Conservation (phyloP, 192 early-diverging fungal species). For the Backusella tarrabulga region DNA sequence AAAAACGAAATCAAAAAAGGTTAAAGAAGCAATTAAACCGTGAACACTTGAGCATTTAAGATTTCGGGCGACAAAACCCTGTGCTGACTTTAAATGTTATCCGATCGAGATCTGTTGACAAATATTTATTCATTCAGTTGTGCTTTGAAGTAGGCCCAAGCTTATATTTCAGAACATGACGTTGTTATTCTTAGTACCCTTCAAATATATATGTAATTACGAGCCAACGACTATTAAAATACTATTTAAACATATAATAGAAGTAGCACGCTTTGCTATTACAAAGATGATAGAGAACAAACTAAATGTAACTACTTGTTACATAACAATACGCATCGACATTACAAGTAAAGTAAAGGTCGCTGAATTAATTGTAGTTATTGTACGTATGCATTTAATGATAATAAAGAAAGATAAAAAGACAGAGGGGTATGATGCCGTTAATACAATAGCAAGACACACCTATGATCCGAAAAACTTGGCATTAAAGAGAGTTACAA, state of each 20-base stretch:
- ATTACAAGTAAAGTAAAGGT: not conserved
- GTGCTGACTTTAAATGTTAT: not conserved
- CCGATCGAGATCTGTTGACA: not conserved
- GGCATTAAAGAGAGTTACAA: not conserved
- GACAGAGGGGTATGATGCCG: too few relatives aligned
- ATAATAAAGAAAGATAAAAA: not conserved
- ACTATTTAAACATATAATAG: too few relatives aligned
- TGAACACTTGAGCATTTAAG: not conserved
- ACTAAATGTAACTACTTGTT: not conserved
- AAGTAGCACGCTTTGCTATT: not conserved
- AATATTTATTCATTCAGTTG: not conserved
- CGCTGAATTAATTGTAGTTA: not conserved
- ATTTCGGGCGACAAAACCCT: not conserved
- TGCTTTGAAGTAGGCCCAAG: not conserved
- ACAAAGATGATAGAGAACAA: not conserved
- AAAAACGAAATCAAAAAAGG: not conserved
- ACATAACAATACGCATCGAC: not conserved
- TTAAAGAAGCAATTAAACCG: not conserved
- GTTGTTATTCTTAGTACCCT: too few relatives aligned
- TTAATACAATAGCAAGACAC: too few relatives aligned
- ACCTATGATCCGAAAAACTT: too few relatives aligned
- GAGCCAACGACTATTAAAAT: too few relatives aligned
- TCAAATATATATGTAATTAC: too few relatives aligned
- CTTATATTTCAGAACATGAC: too few relatives aligned
- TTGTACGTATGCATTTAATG: not conserved